Evolutionary conservation across 73 alveolate species (phyloP), one percentile per base, ranked within the genome.

Genomic region (Paramecium octaurelia): DNA sequence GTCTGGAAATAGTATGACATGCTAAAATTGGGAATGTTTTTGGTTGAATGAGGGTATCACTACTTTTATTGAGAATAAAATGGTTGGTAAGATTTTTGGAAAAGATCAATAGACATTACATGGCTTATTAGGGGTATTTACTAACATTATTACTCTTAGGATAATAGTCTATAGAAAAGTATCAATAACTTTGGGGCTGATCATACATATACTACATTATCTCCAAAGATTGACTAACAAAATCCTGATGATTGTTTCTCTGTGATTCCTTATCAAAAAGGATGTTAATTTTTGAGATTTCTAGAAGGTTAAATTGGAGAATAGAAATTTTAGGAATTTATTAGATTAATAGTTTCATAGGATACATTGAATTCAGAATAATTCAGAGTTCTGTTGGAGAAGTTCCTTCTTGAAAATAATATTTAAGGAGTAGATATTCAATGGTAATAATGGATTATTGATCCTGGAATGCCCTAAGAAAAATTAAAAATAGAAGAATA

Each of bases 211-310:
- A 93, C 99, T 11, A 43, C 96, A 42, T 94, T 98, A 20, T 92
- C 90, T 35, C 99, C 99, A 21, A 95, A 97, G 38, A 86, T 92
- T 75, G 93, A 94, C 29, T 97, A 97, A 9, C 86, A 95, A 23
- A 98, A 98, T 77, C 99, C 99, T 18, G 99, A 99, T 86, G 99
- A 98, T 92, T 97, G 99, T 3, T 97, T 99, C 75, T 96, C 99
- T 16, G 91, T 97, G 21, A 93, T 99, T 48, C 99, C 99, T n/a
- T 98, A 99, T 87, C 99, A 97, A 76, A 98, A 97, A 91, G 99
- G 99, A 42, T 97, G 94, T 92, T 96, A 94, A 89, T 96, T 97
- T 92, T 93, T 99, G 40, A 75, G 93, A 50, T 97, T 84, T 95
- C 86, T 99, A 80, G 99, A 99, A 94, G 90, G 86, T 54, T 86